Conservation (phyloP, 805 yeast species). For the Spathaspora passalidarum region DNA sequence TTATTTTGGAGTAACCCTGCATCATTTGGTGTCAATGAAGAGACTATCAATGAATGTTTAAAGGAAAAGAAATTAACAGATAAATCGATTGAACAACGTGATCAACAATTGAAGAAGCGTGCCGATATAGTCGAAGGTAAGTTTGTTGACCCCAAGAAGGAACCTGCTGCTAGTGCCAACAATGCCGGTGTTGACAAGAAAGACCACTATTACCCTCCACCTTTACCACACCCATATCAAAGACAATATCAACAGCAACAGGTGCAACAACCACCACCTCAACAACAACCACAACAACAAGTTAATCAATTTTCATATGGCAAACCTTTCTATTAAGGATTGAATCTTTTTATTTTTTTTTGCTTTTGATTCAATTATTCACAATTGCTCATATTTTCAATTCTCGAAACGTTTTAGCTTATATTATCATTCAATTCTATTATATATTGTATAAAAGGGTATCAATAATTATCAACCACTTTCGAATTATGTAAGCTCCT, state of each 20-base stretch:
- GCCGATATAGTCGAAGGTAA: constrained; percentile 8
- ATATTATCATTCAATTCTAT: constrained; percentile 4
- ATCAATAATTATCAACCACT: background rate
- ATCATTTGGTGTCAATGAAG: constrained; percentile 54
- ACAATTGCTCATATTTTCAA: background rate
- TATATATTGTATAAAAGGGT: constrained; percentile 2
- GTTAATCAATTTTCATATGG: constrained; percentile 1
- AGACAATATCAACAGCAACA: constrained; percentile 5
- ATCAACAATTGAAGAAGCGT: constrained; percentile 9
- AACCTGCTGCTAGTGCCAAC: background rate
- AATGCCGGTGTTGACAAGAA: constrained; percentile 3
- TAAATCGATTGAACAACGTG: constrained; percentile 23
- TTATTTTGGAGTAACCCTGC: constrained; percentile 56
- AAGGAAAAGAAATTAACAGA: constrained; percentile 36
- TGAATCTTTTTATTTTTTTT: background rate
- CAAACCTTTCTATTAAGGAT: constrained; percentile 2
- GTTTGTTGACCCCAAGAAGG: constrained; percentile 2
- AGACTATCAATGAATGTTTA: constrained; percentile 36
- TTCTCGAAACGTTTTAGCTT: constrained; percentile 6
- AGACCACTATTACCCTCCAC: constrained; percentile 1
- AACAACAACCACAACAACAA: constrained; percentile 5
- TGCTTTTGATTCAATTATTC: background rate
- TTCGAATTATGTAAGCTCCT: background rate
- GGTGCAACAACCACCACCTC: background rate
- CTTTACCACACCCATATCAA: constrained; percentile 3